Evolutionary conservation across 352 stramenopile species (phyloP), one percentile per base, ranked within the genome.

Genomic region (Globisporangium megalacanthum): DNA sequence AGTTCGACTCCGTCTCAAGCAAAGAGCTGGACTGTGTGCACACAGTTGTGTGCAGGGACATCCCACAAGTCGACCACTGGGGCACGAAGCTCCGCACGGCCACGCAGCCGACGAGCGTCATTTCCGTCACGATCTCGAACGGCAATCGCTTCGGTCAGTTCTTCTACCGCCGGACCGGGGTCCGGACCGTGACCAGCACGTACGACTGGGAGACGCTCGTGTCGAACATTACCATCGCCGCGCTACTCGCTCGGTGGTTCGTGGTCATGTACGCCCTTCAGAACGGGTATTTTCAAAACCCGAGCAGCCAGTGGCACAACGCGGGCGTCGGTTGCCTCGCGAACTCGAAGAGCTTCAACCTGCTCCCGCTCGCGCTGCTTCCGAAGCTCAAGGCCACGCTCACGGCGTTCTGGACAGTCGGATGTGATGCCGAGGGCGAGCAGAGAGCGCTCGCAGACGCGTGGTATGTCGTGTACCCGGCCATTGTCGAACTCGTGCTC

Each of bases 381-480:
- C 59, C 60, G 10, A 55, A 58, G 0, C 51, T 75, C 7, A 64
- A 62, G 33, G 53, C 50, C 5, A 61, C 52, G 9, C 45, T 78
- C 13, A 60, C 57, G 5, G 61, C 64, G 15, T 75, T 78, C 49
- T 75, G 57, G 44, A 58, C 66, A 1, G 20, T 63, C 5, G 66
- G 60, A 0, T 63, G 58, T 36, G 17, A 47, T 6, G 68, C 73
- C 42, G 66, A 75, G 52, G 70, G 64, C 17, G 10, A 52, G 0
- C 66, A 75, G 41, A 31, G 39, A 13, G 58, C 51, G 6, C 46
- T 75, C 1, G 22, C 20, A 4, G 48, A 69, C 11, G 53, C 66
- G 14, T 75, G 70, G 70, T 73, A 70, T 48, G 52, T 63, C n/a
- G 64, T 72, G 29, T 77, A 77, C 36, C 66, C 69, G 0, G 54